A percentile compares a stretch with the other conserved stretches of the same genome.
These are phyloP conservation scores for Xylaria sp. DNA, from an alignment of 2,329 filamentous ascomycete genomes.

Conservation along the genomic window DNA sequence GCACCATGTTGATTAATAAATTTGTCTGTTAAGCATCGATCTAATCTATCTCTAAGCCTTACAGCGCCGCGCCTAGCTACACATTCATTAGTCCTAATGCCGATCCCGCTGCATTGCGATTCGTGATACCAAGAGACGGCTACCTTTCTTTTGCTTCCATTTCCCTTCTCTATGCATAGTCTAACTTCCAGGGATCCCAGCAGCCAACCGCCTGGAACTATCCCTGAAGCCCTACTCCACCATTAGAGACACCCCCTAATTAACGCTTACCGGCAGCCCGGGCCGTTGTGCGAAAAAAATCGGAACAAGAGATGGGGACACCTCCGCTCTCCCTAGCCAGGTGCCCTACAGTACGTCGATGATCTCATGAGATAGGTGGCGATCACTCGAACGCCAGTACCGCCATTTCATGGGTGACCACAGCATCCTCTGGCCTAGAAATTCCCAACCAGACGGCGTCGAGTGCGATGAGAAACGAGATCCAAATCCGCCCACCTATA, in stretches of 20 bases:
- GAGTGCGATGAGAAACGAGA: not conserved
- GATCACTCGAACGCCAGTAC: not conserved
- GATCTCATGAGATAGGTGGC: too few relatives aligned
- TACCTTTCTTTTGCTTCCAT: not conserved
- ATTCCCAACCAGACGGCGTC: not conserved
- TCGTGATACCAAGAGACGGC: too few relatives aligned
- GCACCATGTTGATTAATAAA: too few relatives aligned
- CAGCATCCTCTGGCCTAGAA: not conserved
- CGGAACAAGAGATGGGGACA: not conserved
- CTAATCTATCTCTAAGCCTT: too few relatives aligned
- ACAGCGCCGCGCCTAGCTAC: too few relatives aligned
- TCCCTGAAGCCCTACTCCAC: not conserved
- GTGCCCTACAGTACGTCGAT: too few relatives aligned
- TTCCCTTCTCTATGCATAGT: not conserved
- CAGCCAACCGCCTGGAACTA: not conserved
- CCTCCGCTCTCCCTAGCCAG: not conserved
- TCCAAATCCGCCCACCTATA: not conserved
- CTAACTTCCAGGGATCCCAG: not conserved
- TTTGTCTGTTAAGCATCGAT: too few relatives aligned
- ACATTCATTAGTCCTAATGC: too few relatives aligned
- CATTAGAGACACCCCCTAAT: slow-evolving; percentile 2
- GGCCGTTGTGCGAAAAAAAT: slow-evolving; percentile 8
- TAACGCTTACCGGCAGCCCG: slow-evolving; percentile 10
- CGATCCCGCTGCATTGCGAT: too few relatives aligned
- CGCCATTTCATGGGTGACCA: not conserved